These are phyloP conservation scores for Nemania bipapillata DNA, from an alignment of 2,329 filamentous ascomycete species.

Conservation along the genomic window DNA sequence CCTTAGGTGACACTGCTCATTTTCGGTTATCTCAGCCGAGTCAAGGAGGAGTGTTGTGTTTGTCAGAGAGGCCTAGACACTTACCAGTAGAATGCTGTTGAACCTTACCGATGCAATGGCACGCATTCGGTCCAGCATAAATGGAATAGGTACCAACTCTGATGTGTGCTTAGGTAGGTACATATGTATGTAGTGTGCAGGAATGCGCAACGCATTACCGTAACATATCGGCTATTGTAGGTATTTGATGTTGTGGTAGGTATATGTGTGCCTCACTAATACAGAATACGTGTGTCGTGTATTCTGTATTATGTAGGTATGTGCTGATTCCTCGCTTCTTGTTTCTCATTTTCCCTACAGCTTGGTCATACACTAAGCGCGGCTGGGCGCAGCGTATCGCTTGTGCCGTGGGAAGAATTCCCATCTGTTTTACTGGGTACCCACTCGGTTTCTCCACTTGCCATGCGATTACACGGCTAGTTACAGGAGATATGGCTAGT, in stretches of 20 bases:
- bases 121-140: neutral
- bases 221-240: constrained; percentile 9
- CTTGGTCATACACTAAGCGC: constrained; percentile 6
- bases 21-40: constrained; percentile 37
- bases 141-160: neutral
- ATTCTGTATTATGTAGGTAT: neutral
- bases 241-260: neutral
- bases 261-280: too few relatives aligned
- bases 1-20: constrained; percentile 23
- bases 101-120: neutral
- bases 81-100: too few relatives aligned
- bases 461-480: constrained; percentile 30
- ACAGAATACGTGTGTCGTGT: too few relatives aligned
- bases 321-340: constrained; percentile 16
- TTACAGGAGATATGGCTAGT: constrained; percentile 11
- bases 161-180: too few relatives aligned
- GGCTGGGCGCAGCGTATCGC: constrained; percentile 28
- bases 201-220: constrained; percentile 1
- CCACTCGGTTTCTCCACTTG: constrained; percentile 28
- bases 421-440: constrained; percentile 9
- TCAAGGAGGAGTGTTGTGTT: constrained; percentile 14
- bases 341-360: neutral
- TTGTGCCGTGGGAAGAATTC: constrained; percentile 18
- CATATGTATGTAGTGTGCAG: neutral
- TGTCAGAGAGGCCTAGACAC: constrained; percentile 8